Base-by-base conservation (phyloP, 805 yeast genomes). In the Yarrowia hollandica region DNA sequence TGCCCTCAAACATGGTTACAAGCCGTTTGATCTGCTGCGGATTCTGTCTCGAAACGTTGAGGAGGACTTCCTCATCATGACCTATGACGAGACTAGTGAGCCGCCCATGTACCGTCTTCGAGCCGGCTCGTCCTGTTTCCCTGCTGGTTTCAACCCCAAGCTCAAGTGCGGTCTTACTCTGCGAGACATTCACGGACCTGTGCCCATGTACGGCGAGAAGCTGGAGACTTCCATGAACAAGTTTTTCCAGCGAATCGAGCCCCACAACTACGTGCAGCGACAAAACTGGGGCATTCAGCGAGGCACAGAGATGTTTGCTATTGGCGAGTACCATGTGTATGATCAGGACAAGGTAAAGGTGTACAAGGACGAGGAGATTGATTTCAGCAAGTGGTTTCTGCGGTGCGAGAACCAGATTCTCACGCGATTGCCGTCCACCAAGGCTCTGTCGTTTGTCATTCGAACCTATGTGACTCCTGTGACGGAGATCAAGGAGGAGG, bases 261-360 rank as follows among this genome's bases (percentile, higher is more conserved):
- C 81, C 3, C 74, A 77, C 26, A 80, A 81, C 59, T 76, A 77
- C 50, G 85, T 86, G 67, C 81, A 80, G 61, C 76, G 94, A 60
- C 77, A 77, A 64, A 87, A 87, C 62, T 87, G 90, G 88, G 76
- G 85, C 0, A 70, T 87, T 21, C 94, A 87, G 67, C 76, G 83
- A 1, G 88, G 84, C 65, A 73, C 76, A 48, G 74, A 72, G 38
- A 64, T 81, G n/a, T 76, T 75, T 60, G 79, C 79, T 1, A 77
- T 82, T 44, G 66, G 70, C 14, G 78, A 76, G 7, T 73, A 75
- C 38, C 83, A 81, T 61, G 66, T 68, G 11, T 64, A 67, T 16
- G 75, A 75, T n/a, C 72, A 74, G 5, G 69, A 64, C 6, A 69
- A 71, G 52, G 72, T 77, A 25, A 68, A 71, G 14, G 67, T 71